These are phyloP conservation scores for Cardamine chenopodiifolia DNA, from an alignment of 345 rosid genomes.

Conservation along the genomic window DNA sequence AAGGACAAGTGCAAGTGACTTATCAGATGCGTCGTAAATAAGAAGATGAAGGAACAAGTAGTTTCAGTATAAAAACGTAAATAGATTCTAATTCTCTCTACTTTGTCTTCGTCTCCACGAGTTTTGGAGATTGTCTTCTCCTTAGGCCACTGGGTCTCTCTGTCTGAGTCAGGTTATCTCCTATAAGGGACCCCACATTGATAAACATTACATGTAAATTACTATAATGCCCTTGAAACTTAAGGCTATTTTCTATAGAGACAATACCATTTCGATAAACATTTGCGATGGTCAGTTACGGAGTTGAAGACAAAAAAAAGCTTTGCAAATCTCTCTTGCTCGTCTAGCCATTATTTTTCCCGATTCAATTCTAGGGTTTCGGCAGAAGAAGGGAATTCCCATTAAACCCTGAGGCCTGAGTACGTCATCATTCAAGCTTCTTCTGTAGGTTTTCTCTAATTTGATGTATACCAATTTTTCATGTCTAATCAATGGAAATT, in stretches of 20 bases:
- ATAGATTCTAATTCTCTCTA: conserved; percentile 14
- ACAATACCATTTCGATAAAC: conserved; percentile 2
- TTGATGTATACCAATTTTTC: conserved; percentile 57
- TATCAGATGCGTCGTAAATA: conserved; percentile 28
- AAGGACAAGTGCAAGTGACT: conserved; percentile 48
- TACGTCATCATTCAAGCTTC: conserved; percentile 10
- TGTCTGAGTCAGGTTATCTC: too few species aligned
- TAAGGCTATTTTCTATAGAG: not conserved
- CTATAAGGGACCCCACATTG: not conserved
- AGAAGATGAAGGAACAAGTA: conserved; percentile 26
- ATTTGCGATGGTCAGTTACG: conserved; percentile 35
- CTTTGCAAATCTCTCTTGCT: conserved; percentile 17
- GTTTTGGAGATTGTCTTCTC: conserved; percentile 29
- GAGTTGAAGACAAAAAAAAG: conserved; percentile 30
- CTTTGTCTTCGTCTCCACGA: conserved; percentile 35
- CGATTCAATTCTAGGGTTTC: conserved; percentile 43
- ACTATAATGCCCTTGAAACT: conserved; percentile 18
- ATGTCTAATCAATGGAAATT: conserved; percentile 72
- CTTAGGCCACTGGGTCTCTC: conserved; percentile 1
- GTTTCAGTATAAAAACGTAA: conserved; percentile 29
- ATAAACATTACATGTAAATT: not conserved
- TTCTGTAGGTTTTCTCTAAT: conserved; percentile 45
- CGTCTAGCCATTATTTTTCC: conserved; percentile 1
- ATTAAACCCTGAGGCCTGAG: conserved; percentile 31
- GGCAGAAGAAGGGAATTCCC: not conserved